Evolutionary conservation across 495 filamentous ascomycete species (phyloP).

Genomic region (Talaromyces ruber): DNA sequence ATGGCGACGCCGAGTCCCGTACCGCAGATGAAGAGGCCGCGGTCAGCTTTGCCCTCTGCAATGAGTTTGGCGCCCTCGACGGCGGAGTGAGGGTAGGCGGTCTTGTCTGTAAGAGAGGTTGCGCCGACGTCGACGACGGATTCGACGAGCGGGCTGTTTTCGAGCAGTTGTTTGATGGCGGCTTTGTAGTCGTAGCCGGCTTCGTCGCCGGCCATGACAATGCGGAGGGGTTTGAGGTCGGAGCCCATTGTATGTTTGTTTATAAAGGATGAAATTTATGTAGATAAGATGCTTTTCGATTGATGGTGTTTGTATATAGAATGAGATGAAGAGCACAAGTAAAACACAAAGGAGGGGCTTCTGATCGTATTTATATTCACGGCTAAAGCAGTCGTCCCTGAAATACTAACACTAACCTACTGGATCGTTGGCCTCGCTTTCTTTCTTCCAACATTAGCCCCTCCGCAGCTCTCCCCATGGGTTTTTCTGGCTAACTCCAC

Average conservation of each 20-base stretch:
- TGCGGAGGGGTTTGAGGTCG: constrained; percentile 39
- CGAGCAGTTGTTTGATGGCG: constrained; percentile 65
- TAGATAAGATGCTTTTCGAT: no score
- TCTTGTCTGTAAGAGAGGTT: constrained; percentile 59
- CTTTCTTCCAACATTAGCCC: not conserved
- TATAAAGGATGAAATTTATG: constrained; percentile 2
- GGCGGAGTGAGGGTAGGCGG: constrained; percentile 75
- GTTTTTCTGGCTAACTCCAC: not conserved
- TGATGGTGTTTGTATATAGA: not conserved
- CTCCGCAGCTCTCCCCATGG: not conserved
- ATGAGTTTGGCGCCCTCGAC: constrained; percentile 62
- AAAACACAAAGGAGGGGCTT: not conserved
- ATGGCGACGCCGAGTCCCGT: constrained; percentile 84
- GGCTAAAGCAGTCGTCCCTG: not conserved
- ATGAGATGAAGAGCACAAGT: not conserved
- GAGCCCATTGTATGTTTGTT: constrained; percentile 21
- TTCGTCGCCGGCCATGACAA: constrained; percentile 60
- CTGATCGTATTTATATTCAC: not conserved
- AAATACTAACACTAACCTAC: not conserved
- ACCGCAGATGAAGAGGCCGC: constrained; percentile 79
- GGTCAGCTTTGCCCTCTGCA: constrained; percentile 58
- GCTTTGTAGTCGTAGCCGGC: constrained; percentile 74
- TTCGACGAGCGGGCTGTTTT: constrained; percentile 55
- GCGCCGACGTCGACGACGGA: constrained; percentile 65
- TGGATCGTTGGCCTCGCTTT: not conserved